A percentile compares a stretch with the other conserved stretches of the same genome.
Evolutionary conservation across 2,329 filamentous ascomycete genomes (phyloP).

Genomic region (Penicillium frequentans): DNA sequence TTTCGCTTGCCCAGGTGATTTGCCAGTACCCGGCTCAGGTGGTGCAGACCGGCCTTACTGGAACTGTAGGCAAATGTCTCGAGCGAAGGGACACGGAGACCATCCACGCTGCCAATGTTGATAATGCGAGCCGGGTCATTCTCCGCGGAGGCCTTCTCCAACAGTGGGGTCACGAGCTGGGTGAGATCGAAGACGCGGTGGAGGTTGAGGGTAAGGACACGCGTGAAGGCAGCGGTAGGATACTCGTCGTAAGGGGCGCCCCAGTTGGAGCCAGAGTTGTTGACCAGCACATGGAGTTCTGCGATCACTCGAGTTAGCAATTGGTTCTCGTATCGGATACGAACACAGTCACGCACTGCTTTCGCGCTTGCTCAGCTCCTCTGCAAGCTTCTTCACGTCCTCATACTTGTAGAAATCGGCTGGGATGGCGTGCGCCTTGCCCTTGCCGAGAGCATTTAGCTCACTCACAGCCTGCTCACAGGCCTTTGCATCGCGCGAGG

Average conservation of each 20-base stretch:
- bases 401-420: slow-evolving; percentile 55
- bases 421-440: slow-evolving; percentile 52
- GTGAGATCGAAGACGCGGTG: slow-evolving; percentile 54
- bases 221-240: slow-evolving; percentile 58
- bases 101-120: slow-evolving; percentile 57
- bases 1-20: slow-evolving; percentile 53
- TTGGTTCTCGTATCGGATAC: background rate
- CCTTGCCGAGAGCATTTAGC: slow-evolving; percentile 53
- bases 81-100: slow-evolving; percentile 52
- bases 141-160: slow-evolving; percentile 48
- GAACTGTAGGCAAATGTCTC: slow-evolving; percentile 56
- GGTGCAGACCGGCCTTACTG: slow-evolving; percentile 55
- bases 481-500: slow-evolving; percentile 53
- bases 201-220: slow-evolving; percentile 56
- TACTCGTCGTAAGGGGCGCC: slow-evolving; percentile 60
- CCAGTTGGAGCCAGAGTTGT: slow-evolving; percentile 57
- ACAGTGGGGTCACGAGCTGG: slow-evolving; percentile 48
- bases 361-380: slow-evolving; percentile 50
- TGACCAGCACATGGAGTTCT: slow-evolving; percentile 52
- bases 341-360: slow-evolving; percentile 52
- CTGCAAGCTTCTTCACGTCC: slow-evolving; percentile 49
- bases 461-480: slow-evolving; percentile 48
- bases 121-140: slow-evolving; percentile 51
- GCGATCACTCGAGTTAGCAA: slow-evolving; percentile 10
- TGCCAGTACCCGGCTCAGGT: slow-evolving; percentile 53